Evolutionary conservation across 345 rosid species (phyloP).

Genomic region (Pelargonium nanum): DNA sequence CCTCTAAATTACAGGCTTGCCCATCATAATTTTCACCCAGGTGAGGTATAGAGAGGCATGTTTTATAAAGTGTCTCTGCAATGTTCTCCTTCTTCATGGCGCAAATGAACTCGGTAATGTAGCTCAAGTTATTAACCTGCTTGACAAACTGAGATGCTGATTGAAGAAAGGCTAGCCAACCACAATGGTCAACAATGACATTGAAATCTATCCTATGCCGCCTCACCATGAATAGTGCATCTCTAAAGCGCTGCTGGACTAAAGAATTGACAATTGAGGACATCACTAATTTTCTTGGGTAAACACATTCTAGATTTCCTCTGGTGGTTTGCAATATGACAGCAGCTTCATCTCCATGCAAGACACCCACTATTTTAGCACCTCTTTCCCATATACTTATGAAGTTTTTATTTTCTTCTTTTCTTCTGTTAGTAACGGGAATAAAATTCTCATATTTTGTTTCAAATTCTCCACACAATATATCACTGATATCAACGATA

Average conservation of each 20-base stretch:
- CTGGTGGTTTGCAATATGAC: slow-evolving; percentile 73
- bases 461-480: slow-evolving; percentile 47
- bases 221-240: slow-evolving; percentile 87
- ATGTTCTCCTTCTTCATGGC: slow-evolving; percentile 70
- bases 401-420: slow-evolving; percentile 47
- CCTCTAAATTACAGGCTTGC: slow-evolving; percentile 23
- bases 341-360: slow-evolving; percentile 88
- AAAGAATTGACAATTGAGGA: slow-evolving; percentile 67
- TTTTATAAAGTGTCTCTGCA: slow-evolving; percentile 59
- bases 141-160: slow-evolving; percentile 71
- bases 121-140: slow-evolving; percentile 70
- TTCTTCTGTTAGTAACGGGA: slow-evolving; percentile 33
- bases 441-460: slow-evolving; percentile 43
- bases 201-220: slow-evolving; percentile 92
- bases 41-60: slow-evolving; percentile 30
- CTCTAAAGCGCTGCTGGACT: slow-evolving; percentile 53
- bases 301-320: slow-evolving; percentile 82
- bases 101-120: slow-evolving; percentile 87
- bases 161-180: slow-evolving; percentile 69
- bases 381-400: slow-evolving; percentile 88
- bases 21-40: slow-evolving; percentile 29
- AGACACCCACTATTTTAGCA: slow-evolving; percentile 70
- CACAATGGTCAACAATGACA: slow-evolving; percentile 66
- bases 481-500: slow-evolving; percentile 59
- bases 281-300: slow-evolving; percentile 86